These are phyloP conservation scores for Cynanchum wilfordii DNA, from an alignment of 257 asterid species.

Conservation along the genomic window DNA sequence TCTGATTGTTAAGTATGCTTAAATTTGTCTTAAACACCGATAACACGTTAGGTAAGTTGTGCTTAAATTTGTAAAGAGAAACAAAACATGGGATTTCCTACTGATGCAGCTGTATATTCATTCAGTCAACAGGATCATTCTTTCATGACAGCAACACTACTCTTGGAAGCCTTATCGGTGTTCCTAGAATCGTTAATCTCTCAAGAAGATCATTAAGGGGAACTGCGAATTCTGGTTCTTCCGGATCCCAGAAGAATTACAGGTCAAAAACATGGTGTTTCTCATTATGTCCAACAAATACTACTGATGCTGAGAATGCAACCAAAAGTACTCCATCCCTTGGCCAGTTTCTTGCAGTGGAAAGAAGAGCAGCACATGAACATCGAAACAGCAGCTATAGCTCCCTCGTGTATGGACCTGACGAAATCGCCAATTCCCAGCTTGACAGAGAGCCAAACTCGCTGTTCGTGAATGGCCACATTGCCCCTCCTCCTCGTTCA, in stretches of 20 bases:
- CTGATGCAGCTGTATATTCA: constrained; percentile 17
- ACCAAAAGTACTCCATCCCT: constrained; percentile 36
- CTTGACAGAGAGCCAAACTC: constrained; percentile 25
- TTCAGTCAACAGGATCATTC: constrained; percentile 45
- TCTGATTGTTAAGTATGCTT: background rate
- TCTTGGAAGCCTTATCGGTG: constrained; percentile 45
- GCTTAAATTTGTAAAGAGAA: no score
- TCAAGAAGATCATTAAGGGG: constrained; percentile 41
- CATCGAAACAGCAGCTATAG: constrained; percentile 30
- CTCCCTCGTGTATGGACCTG: constrained; percentile 30
- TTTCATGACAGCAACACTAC: constrained; percentile 47
- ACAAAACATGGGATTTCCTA: background rate
- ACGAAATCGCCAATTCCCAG: constrained; percentile 19
- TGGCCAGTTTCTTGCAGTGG: constrained; percentile 48
- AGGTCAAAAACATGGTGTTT: constrained; percentile 36
- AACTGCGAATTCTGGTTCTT: constrained; percentile 23
- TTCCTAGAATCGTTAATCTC: constrained; percentile 32
- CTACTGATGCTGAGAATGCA: constrained; percentile 39
- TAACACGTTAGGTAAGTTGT: background rate
- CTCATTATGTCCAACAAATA: constrained; percentile 37
- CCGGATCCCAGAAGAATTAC: constrained; percentile 21
- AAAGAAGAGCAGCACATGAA: constrained; percentile 40
- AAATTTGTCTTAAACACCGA: background rate
- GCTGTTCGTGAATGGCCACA: constrained; percentile 31
- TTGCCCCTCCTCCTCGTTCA: constrained; percentile 43